A percentile compares a stretch with the other conserved stretches of the same genome.
Evolutionary conservation across 2,329 filamentous ascomycete genomes (phyloP).

Genomic region (Fusarium dlaminii): DNA sequence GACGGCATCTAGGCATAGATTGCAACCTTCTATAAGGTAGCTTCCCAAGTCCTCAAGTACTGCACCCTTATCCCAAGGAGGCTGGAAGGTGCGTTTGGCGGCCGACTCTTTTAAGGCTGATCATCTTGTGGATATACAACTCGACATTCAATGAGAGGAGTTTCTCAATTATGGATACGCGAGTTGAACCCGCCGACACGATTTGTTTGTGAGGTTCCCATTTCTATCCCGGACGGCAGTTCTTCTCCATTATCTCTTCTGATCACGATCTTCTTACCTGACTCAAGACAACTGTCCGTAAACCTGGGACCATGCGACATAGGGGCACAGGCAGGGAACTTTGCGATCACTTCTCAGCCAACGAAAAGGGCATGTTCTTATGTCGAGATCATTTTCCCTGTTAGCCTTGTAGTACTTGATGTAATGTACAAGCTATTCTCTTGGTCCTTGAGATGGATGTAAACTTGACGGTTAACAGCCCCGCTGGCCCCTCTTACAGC

Average conservation of each 20-base stretch:
- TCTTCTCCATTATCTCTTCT: not conserved
- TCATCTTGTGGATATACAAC: conserved; percentile 6
- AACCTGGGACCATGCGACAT: not conserved
- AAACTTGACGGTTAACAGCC: not conserved
- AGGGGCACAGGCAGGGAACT: conserved; percentile 4
- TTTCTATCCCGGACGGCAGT: not conserved
- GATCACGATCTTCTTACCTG: conserved; percentile 23
- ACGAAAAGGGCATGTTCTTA: not conserved
- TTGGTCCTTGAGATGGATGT: not conserved
- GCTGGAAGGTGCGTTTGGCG: conserved; percentile 3
- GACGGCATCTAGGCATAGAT: not conserved
- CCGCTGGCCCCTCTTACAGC: not conserved
- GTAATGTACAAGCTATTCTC: not conserved
- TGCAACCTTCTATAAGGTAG: not conserved
- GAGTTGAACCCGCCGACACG: not conserved
- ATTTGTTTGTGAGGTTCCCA: not conserved
- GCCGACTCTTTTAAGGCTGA: not conserved
- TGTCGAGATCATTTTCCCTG: not conserved
- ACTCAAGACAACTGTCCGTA: conserved; percentile 14
- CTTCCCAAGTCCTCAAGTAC: not conserved
- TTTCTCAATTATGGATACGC: not conserved
- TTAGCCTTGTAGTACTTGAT: not conserved
- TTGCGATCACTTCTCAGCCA: not conserved
- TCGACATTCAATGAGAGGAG: not conserved
- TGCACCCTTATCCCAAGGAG: not conserved